A percentile compares a stretch with the other conserved stretches of the same genome.
These are phyloP conservation scores for Aspergillus puulaauensis DNA, from an alignment of 2,329 filamentous ascomycete species.

Conservation along the genomic window DNA sequence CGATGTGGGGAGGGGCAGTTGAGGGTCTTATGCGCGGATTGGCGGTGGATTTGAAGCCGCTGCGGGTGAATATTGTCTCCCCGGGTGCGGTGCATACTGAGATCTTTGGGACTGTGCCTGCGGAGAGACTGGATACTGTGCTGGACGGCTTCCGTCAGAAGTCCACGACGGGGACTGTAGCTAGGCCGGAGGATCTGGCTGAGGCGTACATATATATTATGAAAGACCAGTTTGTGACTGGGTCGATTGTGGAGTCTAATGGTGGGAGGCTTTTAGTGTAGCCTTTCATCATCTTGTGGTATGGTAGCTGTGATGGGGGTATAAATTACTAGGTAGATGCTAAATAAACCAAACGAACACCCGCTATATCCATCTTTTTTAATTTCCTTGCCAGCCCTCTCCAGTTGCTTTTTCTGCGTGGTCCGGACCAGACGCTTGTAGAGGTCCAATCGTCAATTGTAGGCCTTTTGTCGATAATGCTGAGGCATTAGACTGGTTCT, in stretches of 20 bases:
- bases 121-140: slow-evolving; percentile 18
- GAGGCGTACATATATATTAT: slow-evolving; percentile 48
- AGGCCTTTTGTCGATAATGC: too few species aligned
- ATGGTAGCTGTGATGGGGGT: too few species aligned
- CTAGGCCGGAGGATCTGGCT: slow-evolving; percentile 37
- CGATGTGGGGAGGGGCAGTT: slow-evolving; percentile 9
- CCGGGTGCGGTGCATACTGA: slow-evolving; percentile 45
- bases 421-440: too few species aligned
- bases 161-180: slow-evolving; percentile 27
- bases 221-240: slow-evolving; percentile 43
- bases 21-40: slow-evolving; percentile 39
- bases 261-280: slow-evolving; percentile 17
- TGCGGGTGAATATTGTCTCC: slow-evolving; percentile 45
- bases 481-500: too few species aligned
- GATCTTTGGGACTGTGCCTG: slow-evolving; percentile 23
- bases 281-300: background rate
- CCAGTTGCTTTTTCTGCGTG: too few species aligned
- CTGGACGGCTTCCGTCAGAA: slow-evolving; percentile 24
- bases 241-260: slow-evolving; percentile 33
- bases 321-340: too few species aligned
- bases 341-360: too few species aligned
- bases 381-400: too few species aligned
- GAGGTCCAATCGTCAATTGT: too few species aligned
- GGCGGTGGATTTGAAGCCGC: slow-evolving; percentile 43
- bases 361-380: too few species aligned